Evolutionary conservation across 306 rosid genomes (phyloP), one percentile per base, ranked within the genome.

Genomic region (Citrullus colocynthis): DNA sequence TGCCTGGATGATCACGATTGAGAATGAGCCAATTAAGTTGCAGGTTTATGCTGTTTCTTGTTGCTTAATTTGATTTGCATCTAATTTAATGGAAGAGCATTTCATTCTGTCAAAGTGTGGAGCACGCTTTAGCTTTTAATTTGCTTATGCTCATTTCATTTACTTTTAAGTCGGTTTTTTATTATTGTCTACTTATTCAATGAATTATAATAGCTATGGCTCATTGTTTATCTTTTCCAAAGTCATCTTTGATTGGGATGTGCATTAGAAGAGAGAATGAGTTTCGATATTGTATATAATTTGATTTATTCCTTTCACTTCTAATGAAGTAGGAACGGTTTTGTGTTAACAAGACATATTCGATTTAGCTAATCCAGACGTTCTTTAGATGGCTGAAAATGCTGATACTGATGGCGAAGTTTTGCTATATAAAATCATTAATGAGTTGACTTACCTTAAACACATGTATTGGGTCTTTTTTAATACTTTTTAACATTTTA

Each of bases 361-460:
- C 76, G 97, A 95, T 88, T 85, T 92, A 84, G 99, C 99, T 56
- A 95, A 95, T 81, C 92, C 99, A 80, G 99, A 95, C 82, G 99
- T 98, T 79, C 97, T 95, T 85, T 98, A 95, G 88, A 87, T 95
- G 90, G 99, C 99, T 24, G 98, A 97, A 81, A 87, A 88, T 80
- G 99, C 99, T 80, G 99, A 96, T 89, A 97, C 99, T 57, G 99
- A 96, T 86, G 98, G 99, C 91, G 65, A 79, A 59, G 83, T 58
- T 75, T 48, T 78, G 37, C 62, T 64, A 6, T 55, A 6, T 64
- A 15, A 52, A 15, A 63, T 65, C 60, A 24, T 67, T 67, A 67
- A 41, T 10, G 74, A 41, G 34, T 41, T 67, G 74, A 67, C 24
- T n/a, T 76, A 48, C 13, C 54, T 48, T 13, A 24, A 48, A 12